These are phyloP conservation scores for Picea mariana DNA, from an alignment of 83 land plant species.

Conservation along the genomic window DNA sequence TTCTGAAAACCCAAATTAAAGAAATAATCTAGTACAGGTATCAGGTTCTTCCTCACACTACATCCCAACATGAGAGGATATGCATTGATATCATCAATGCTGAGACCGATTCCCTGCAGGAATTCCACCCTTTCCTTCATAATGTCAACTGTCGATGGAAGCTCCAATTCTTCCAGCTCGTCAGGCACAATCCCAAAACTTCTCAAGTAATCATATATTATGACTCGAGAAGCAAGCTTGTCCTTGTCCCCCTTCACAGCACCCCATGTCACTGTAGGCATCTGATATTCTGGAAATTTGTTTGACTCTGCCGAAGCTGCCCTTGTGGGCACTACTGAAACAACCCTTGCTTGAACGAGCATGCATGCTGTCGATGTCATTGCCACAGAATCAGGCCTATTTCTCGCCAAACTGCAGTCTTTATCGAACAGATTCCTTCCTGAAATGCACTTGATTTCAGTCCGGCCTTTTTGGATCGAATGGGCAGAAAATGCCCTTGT, in stretches of 20 bases:
- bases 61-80: slow-evolving; percentile 81
- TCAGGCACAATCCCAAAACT: slow-evolving; percentile 60
- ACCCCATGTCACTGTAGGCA: slow-evolving; percentile 78
- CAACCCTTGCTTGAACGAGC: neutral
- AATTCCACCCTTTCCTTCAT: slow-evolving; percentile 81
- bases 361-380: neutral
- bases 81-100: slow-evolving; percentile 68
- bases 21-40: slow-evolving; percentile 73
- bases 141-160: slow-evolving; percentile 75
- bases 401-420: neutral
- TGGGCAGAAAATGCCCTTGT: neutral
- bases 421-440: neutral
- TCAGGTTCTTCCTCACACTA: slow-evolving; percentile 79
- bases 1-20: slow-evolving; percentile 63
- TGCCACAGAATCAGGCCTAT: neutral
- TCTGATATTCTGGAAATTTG: slow-evolving; percentile 45
- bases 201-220: slow-evolving; percentile 57
- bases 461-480: neutral
- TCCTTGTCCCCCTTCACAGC: slow-evolving; percentile 50
- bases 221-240: slow-evolving; percentile 37
- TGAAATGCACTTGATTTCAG: neutral
- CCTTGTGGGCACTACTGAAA: slow-evolving; percentile 6
- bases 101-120: slow-evolving; percentile 63
- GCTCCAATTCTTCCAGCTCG: slow-evolving; percentile 71
- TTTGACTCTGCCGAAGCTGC: slow-evolving; percentile 21